phyloP scores from a whole-genome alignment of 164 flowering plant species.

The Aristolochia californica region DNA sequence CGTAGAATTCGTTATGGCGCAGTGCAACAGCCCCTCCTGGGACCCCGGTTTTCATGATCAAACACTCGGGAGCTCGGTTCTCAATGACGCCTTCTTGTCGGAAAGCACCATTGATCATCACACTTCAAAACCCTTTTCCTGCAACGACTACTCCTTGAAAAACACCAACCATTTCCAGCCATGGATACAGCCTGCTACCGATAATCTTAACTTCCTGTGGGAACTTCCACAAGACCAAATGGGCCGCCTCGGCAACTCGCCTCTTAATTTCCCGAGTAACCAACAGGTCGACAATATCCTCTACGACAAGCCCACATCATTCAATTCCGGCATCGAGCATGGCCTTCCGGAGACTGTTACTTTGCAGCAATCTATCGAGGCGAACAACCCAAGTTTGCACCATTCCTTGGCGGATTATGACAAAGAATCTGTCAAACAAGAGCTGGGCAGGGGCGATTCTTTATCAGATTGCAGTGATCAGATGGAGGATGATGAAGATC shows the following conservation, averaged over 20 bases:
- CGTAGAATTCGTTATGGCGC: conserved; percentile 37
- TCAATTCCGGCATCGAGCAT: conserved; percentile 15
- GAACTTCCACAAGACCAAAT: conserved; percentile 28
- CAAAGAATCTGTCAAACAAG: conserved; percentile 36
- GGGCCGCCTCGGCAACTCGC: conserved; percentile 18
- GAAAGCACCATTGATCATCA: conserved; percentile 2
- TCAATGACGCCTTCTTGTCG: conserved; percentile 3
- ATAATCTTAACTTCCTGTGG: conserved; percentile 22
- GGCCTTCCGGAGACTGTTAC: conserved; percentile 18
- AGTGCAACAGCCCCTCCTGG: conserved; percentile 35
- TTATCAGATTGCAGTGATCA: conserved; percentile 68
- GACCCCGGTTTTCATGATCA: conserved; percentile 16
- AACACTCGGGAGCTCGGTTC: background rate
- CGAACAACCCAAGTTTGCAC: conserved; percentile 13
- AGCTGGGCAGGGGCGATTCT: conserved; percentile 39
- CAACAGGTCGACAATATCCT: conserved; percentile 16
- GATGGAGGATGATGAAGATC: conserved; percentile 65
- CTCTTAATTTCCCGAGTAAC: conserved; percentile 24
- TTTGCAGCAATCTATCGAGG: conserved; percentile 15
- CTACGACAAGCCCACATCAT: conserved; percentile 18
- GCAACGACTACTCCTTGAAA: conserved; percentile 7
- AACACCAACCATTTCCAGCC: conserved; percentile 12
- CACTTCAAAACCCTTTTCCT: conserved; percentile 9
- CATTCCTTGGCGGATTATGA: conserved; percentile 21
- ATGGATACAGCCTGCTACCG: conserved; percentile 15